Conservation (phyloP, 2,329 filamentous ascomycete species). For the Fusarium duplospermum region DNA sequence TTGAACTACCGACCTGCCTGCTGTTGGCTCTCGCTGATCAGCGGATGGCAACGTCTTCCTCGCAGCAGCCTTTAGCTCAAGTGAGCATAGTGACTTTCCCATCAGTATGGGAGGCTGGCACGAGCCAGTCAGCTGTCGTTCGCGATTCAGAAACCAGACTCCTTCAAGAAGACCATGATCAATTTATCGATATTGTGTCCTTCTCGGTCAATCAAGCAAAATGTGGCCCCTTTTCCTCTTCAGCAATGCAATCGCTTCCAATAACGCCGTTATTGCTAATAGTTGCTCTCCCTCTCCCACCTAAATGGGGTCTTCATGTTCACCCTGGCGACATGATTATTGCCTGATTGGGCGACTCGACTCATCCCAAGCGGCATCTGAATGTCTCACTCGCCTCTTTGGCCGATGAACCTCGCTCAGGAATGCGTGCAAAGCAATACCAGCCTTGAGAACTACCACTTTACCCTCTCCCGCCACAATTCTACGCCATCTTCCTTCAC, state of each 20-base stretch:
- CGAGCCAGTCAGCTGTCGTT: not conserved
- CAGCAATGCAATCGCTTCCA: constrained; percentile 20
- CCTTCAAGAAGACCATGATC: not conserved
- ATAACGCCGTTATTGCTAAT: constrained; percentile 18
- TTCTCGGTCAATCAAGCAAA: not conserved
- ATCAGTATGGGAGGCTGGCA: not conserved
- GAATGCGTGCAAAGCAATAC: constrained; percentile 42
- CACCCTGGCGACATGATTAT: constrained; percentile 12
- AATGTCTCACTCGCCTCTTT: constrained; percentile 39
- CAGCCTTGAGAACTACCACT: constrained; percentile 27
- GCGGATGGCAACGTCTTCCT: not conserved
- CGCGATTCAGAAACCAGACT: not conserved
- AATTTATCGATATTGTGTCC: not conserved
- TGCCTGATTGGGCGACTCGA: not conserved
- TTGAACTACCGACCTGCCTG: not conserved
- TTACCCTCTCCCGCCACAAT: constrained; percentile 29
- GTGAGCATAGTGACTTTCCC: constrained; percentile 15
- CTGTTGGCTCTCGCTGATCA: not conserved
- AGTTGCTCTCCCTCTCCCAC: constrained; percentile 16
- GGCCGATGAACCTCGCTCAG: constrained; percentile 33
- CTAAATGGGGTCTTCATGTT: constrained; percentile 2
- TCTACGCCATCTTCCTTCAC: constrained; percentile 8
- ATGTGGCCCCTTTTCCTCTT: not conserved
- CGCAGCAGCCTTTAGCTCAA: constrained; percentile 18
- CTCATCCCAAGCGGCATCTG: constrained; percentile 22